Base-by-base conservation (phyloP, 2,329 filamentous ascomycete genomes). In the Raffaelea albimanens region DNA sequence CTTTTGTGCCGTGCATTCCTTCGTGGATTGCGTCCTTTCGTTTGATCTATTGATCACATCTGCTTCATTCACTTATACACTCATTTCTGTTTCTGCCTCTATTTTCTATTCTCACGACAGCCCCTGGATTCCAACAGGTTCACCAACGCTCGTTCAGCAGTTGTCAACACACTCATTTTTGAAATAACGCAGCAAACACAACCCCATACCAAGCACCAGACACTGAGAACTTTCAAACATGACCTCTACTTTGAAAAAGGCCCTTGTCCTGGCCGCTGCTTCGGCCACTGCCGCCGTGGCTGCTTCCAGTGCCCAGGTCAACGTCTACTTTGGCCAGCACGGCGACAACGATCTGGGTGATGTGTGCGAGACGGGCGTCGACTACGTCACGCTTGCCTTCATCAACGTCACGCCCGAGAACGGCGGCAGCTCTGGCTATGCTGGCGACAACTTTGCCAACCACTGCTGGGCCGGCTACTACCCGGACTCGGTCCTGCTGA, bases 381-480 rank as follows among this genome's bases (percentile, higher is more conserved):
- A 69, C 50, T 67, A 62, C 42, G 58, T 69, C 43, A 69, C 66
- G 5, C 56, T 69, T 20, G 62, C 58, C 40, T 69, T 68, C 48
- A 54, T 69, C 52, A 64, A 66, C 56, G 55, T 57, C 43, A 64
- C 65, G 3, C 66, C 66, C 19, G 64, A 67, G 51, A 56, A 67
- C 36, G 63, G 62, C 39, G 53, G 57, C 5, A 53, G 53, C 2
- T 56, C 58, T 3, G 54, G 53, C 41, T 65, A 63, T 38, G 61
- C 66, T 1, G 65, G 64, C 3, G 63, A 59, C 46, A 66, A 69
- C 59, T 69, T 69, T 40, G 64, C 55, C 41, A 49, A 50, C 21
- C 64, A 68, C 55, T 69, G 67, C 52, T 57, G 53, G 19, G 58
- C 55, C 8, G 58, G 55, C 23, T 52, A 58, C 48, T 67, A 66